phyloP scores from a whole-genome alignment of 371 early-diverging fungal species.

The Circinella umbellata region DNA sequence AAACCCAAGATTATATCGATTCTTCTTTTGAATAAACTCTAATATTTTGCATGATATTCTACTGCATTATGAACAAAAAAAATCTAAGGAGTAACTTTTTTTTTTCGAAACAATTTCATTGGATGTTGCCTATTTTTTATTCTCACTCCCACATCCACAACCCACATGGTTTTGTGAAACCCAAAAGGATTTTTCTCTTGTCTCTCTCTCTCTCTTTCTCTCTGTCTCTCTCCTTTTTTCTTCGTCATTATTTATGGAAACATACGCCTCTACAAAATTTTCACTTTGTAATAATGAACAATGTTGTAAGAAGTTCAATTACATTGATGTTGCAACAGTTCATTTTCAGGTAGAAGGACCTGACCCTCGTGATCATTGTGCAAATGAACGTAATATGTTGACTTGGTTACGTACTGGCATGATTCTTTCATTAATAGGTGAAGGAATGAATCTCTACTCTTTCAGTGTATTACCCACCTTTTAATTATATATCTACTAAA shows the following conservation, averaged over 20 bases:
- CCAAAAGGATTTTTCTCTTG: no score
- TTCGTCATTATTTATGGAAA: slow-evolving; percentile 8
- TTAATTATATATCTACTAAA: no score
- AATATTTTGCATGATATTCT: no score
- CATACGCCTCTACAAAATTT: slow-evolving; percentile 36
- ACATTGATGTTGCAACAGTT: slow-evolving; percentile 34
- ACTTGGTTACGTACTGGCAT: slow-evolving; percentile 47
- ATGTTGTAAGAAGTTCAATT: slow-evolving; percentile 40
- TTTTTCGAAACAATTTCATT: no score
- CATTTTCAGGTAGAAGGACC: slow-evolving; percentile 46
- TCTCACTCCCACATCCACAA: no score
- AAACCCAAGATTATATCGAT: no score
- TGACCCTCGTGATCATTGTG: slow-evolving; percentile 51
- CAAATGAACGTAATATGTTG: slow-evolving; percentile 46
- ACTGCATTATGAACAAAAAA: no score
- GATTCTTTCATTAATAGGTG: slow-evolving; percentile 38
- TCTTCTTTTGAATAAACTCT: no score
- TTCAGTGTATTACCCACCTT: no score
- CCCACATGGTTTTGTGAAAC: no score
- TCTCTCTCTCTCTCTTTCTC: neutral
- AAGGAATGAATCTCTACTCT: neutral
- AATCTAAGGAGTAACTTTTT: no score
- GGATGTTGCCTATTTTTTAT: no score
- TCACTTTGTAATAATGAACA: slow-evolving; percentile 38
- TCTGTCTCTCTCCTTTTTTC: neutral